Evolutionary conservation across 352 stramenopile genomes (phyloP).

Genomic region (Globisporangium irregulare): DNA sequence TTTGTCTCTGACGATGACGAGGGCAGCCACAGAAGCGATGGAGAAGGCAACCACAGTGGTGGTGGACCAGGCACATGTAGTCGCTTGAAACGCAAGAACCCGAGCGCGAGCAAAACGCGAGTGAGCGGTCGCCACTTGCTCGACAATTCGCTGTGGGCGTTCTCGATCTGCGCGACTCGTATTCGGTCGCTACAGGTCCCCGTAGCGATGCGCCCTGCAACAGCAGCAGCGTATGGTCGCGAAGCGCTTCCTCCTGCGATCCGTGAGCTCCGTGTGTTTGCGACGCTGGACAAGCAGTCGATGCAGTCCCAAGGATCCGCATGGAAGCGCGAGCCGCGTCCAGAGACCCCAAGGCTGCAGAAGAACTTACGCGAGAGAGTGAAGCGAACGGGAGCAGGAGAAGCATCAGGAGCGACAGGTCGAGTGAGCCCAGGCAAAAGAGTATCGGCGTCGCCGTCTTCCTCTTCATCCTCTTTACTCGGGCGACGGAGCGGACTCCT

Average conservation of each 20-base stretch:
- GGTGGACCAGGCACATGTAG: neutral
- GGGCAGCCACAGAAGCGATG: neutral
- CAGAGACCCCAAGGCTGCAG: conserved; percentile 4
- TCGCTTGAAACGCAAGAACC: conserved; percentile 9
- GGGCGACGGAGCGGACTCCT: conserved; percentile 39
- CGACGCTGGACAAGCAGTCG: conserved; percentile 45
- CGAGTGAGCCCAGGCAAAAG: conserved; percentile 1
- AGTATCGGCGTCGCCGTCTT: neutral
- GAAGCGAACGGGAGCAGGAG: neutral
- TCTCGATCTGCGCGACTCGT: conserved; percentile 33
- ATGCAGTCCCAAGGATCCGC: conserved; percentile 45
- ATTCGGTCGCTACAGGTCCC: conserved; percentile 51
- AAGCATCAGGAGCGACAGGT: neutral
- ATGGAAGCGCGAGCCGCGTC: conserved; percentile 45
- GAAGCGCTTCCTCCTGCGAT: conserved; percentile 19
- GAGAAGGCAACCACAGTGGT: neutral
- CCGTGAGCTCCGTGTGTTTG: conserved; percentile 58
- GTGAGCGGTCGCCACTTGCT: conserved; percentile 25
- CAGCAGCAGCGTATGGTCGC: neutral
- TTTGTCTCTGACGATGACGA: neutral
- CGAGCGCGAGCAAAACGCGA: neutral
- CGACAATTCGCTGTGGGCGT: conserved; percentile 48
- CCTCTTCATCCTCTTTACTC: neutral
- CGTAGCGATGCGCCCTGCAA: conserved; percentile 18
- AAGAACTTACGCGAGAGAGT: conserved; percentile 1